Evolutionary conservation across 768 basidiomycete genomes (phyloP).

Genomic region (Leccinum subgranulosum): DNA sequence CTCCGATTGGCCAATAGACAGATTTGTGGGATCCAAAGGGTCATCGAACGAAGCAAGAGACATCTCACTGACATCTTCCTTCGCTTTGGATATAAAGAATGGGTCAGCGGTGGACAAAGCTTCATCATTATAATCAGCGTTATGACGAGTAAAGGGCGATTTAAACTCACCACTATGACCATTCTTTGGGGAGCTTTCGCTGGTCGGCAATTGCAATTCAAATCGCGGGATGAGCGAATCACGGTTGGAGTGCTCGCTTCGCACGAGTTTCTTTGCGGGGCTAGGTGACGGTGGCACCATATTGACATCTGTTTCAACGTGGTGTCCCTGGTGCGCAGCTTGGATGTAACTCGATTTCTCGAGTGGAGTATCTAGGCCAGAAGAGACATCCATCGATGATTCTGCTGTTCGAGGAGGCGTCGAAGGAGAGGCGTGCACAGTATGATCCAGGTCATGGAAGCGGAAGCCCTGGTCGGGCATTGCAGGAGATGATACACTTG

Average conservation of each 20-base stretch:
- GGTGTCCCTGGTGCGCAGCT: conserved; percentile 27
- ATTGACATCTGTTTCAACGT: conserved; percentile 37
- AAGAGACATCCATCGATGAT: conserved; percentile 24
- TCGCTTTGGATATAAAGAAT: conserved; percentile 17
- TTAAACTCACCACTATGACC: conserved; percentile 12
- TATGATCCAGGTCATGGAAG: conserved; percentile 20
- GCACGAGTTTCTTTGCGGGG: conserved; percentile 32
- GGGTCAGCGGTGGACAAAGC: conserved; percentile 19
- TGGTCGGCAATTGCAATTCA: conserved; percentile 16
- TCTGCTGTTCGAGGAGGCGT: conserved; percentile 21
- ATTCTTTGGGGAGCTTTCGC: conserved; percentile 23
- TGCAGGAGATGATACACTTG: conserved; percentile 31
- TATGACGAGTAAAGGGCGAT: neutral
- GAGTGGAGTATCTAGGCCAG: conserved; percentile 23
- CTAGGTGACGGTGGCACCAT: conserved; percentile 52
- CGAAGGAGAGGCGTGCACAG: conserved; percentile 15
- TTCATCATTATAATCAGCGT: conserved; percentile 3
- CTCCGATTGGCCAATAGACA: conserved; percentile 37
- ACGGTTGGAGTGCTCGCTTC: conserved; percentile 16
- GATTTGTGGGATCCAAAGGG: conserved; percentile 29
- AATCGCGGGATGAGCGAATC: conserved; percentile 38
- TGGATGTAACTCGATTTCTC: conserved; percentile 41
- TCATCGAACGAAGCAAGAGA: conserved; percentile 31
- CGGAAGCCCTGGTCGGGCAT: conserved; percentile 37
- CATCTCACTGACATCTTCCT: conserved; percentile 26